Conservation (phyloP, 2,329 filamentous ascomycete genomes). For the Paecilomyces sp. region DNA sequence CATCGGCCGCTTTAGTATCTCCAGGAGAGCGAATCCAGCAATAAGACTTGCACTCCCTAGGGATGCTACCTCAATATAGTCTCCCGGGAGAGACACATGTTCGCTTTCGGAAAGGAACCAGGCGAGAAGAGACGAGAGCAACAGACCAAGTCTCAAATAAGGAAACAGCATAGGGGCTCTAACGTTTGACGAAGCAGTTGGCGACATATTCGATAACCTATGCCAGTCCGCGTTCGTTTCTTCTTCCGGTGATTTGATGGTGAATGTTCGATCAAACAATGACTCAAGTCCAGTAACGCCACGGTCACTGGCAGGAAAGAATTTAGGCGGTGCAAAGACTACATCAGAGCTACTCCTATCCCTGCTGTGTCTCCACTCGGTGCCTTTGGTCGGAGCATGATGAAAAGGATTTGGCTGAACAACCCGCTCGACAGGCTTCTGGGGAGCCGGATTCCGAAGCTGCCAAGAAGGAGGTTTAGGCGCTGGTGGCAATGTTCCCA, state of each 20-base stretch:
- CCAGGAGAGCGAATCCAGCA: conserved; percentile 33
- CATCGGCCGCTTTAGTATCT: conserved; percentile 29
- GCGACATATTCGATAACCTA: background rate
- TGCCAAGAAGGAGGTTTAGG: conserved; percentile 34
- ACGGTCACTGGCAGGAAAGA: conserved; percentile 37
- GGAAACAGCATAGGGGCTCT: conserved; percentile 16
- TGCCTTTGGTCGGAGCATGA: conserved; percentile 19
- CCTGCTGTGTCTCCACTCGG: conserved; percentile 2
- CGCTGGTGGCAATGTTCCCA: conserved; percentile 34
- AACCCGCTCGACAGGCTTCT: conserved; percentile 28
- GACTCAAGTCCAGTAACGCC: conserved; percentile 39
- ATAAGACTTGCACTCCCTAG: conserved; percentile 32
- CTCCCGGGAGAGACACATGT: conserved; percentile 23
- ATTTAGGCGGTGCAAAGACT: conserved; percentile 38
- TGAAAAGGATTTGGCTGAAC: conserved; percentile 32
- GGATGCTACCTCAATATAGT: conserved; percentile 31
- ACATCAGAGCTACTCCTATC: conserved; percentile 12
- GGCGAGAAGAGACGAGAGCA: conserved; percentile 20
- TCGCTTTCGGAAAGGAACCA: conserved; percentile 27
- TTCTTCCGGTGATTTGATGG: conserved; percentile 24
- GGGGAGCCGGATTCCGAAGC: conserved; percentile 24
- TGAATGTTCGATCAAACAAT: conserved; percentile 40
- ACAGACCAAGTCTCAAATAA: conserved; percentile 21
- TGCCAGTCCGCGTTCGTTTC: conserved; percentile 14
- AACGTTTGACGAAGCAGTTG: conserved; percentile 1